Evolutionary conservation across 331 rosid genomes (phyloP).

Genomic region (Rosa hybrid): DNA sequence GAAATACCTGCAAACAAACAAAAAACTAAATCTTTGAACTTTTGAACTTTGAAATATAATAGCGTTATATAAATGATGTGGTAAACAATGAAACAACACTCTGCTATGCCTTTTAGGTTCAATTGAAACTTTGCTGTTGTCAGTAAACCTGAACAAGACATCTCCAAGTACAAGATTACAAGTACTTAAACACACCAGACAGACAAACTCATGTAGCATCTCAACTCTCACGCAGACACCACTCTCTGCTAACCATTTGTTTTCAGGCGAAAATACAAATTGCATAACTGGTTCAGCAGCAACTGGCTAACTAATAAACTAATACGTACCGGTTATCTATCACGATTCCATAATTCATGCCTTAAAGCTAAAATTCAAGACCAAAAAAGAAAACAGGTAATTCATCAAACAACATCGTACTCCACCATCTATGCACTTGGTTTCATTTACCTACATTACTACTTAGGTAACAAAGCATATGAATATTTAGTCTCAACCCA

Average conservation of each 20-base stretch:
- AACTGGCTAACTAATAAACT: not conserved
- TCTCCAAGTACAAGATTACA: not conserved
- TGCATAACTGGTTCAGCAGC: slow-evolving; percentile 1
- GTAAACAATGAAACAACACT: not conserved
- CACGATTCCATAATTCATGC: slow-evolving; percentile 7
- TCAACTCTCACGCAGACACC: not conserved
- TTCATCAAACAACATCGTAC: not conserved
- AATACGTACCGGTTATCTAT: slow-evolving; percentile 1
- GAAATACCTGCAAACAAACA: not conserved
- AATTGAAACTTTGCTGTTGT: not conserved
- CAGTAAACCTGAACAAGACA: not conserved
- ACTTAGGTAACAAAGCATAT: not conserved
- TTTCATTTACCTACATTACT: slow-evolving; percentile 20
- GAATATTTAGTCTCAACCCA: not conserved
- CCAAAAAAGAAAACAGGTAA: not conserved
- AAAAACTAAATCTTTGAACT: not conserved
- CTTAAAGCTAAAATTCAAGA: slow-evolving; percentile 7
- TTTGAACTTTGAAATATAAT: not conserved
- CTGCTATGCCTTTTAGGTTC: not conserved
- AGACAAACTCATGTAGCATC: not conserved
- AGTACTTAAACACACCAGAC: not conserved
- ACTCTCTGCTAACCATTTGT: not conserved
- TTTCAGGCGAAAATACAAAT: not conserved
- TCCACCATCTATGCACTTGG: slow-evolving; percentile 19
- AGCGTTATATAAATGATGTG: not conserved